Percentiles rank a stretch among this genome's conserved stretches.
Conservation (phyloP, 129 eudicot genomes). For the Flaveria linearis region DNA sequence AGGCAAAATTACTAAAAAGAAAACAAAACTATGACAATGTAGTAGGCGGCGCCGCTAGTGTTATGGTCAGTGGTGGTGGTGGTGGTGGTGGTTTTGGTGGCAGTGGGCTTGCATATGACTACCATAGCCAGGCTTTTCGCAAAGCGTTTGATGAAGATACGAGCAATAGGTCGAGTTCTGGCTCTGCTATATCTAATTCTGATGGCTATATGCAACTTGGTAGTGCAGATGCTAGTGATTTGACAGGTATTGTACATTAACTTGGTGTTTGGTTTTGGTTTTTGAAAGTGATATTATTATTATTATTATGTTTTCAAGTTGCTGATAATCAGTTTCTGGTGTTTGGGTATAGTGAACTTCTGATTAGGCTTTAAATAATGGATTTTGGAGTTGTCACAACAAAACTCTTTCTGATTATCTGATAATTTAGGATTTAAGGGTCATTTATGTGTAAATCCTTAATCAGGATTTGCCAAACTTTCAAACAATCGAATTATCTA, state of each 20-base stretch:
- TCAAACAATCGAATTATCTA: too few species aligned
- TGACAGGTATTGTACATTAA: constrained; percentile 57
- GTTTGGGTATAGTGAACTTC: constrained; percentile 1
- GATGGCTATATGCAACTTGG: constrained; percentile 88
- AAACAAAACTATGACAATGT: constrained; percentile 53
- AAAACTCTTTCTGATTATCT: background rate
- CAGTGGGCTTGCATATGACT: constrained; percentile 37
- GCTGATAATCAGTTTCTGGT: background rate
- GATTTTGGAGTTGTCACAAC: background rate
- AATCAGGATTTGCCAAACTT: too few species aligned
- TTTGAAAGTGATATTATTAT: background rate
- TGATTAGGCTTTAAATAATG: background rate
- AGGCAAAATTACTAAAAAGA: constrained; percentile 71
- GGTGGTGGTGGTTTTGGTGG: constrained; percentile 26
- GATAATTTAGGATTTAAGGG: background rate
- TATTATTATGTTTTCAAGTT: background rate
- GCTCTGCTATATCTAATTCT: constrained; percentile 93
- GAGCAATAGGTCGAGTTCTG: constrained; percentile 95
- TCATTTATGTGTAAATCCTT: background rate
- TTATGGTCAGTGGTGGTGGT: constrained; percentile 21
- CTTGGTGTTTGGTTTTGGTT: background rate
- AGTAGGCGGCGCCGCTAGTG: constrained; percentile 33
- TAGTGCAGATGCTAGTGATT: constrained; percentile 89
- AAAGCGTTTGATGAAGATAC: constrained; percentile 78
- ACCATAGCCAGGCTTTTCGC: constrained; percentile 48